Conservation (phyloP, 2,329 filamentous ascomycete species). For the Sclerotiophoma versabilis region DNA sequence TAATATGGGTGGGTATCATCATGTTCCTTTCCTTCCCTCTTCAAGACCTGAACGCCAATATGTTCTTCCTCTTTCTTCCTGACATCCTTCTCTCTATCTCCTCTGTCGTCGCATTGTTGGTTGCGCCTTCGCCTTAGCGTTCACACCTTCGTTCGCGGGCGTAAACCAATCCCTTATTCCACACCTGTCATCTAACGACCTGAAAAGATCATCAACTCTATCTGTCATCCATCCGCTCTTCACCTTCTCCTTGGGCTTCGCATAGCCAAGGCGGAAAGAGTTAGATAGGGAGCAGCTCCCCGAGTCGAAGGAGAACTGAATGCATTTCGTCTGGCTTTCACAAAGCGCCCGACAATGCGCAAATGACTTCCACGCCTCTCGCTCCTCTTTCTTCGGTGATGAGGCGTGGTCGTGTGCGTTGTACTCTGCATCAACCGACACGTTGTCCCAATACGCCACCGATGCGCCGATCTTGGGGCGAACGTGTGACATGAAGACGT, state of each 20-base stretch:
- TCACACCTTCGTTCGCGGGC: conserved; percentile 28
- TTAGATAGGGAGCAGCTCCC: conserved; percentile 42
- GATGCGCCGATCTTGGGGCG: conserved; percentile 37
- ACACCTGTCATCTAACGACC: conserved; percentile 40
- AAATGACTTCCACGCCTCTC: conserved; percentile 47
- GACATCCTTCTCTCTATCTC: conserved; percentile 1
- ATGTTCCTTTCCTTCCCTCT: neutral
- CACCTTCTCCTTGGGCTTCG: conserved; percentile 36
- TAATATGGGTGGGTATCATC: conserved; percentile 20
- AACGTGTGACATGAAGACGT: conserved; percentile 47
- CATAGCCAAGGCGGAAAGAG: conserved; percentile 43
- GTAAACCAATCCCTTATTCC: conserved; percentile 46
- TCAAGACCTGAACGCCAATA: neutral
- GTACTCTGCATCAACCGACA: conserved; percentile 46
- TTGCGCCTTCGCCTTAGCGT: conserved; percentile 15
- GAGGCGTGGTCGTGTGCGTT: conserved; percentile 42
- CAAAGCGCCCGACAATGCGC: conserved; percentile 45
- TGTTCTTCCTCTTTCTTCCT: neutral
- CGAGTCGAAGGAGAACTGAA: conserved; percentile 46
- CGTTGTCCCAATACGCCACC: conserved; percentile 45
- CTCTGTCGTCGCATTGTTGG: conserved; percentile 26
- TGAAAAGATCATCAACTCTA: conserved; percentile 44
- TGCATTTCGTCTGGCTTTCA: conserved; percentile 41
- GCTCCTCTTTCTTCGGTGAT: conserved; percentile 31
- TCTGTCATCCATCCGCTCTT: conserved; percentile 48